Percentiles rank a stretch among this genome's conserved stretches.
phyloP scores from a whole-genome alignment of 1,139 yeast species.

The Saccharomyces hybrid region DNA sequence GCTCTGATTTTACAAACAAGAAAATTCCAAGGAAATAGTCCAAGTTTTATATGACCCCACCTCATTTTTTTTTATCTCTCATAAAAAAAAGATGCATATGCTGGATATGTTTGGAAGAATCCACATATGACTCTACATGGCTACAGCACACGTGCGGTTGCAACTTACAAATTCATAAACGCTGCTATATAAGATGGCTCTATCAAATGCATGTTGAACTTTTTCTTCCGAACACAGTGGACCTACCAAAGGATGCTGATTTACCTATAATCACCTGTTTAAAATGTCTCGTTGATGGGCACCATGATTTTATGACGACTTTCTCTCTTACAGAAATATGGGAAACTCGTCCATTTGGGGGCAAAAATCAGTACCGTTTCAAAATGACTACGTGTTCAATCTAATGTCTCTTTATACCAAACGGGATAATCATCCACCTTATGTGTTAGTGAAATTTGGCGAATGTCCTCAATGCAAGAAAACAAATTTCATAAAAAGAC shows the following conservation, averaged over 20 bases:
- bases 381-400: background rate
- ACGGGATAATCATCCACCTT: background rate
- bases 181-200: conserved; percentile 16
- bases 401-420: background rate
- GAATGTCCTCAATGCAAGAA: conserved; percentile 1
- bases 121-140: conserved; percentile 10
- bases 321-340: background rate
- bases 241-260: background rate
- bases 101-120: conserved; percentile 22
- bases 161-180: conserved; percentile 19
- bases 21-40: background rate
- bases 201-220: conserved; percentile 9
- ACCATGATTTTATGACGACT: background rate
- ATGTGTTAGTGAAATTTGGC: conserved; percentile 4
- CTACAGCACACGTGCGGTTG: conserved; percentile 19
- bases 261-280: background rate
- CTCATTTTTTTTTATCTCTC: conserved; percentile 3
- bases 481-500: background rate
- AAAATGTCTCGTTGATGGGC: background rate
- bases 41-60: background rate
- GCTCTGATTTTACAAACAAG: background rate
- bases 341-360: conserved; percentile 6
- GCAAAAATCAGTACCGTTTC: conserved; percentile 8
- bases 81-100: conserved; percentile 8
- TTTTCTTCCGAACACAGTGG: background rate